Conservation (phyloP, 1,284 basidiomycete species). For the Leccinum pachyderme region DNA sequence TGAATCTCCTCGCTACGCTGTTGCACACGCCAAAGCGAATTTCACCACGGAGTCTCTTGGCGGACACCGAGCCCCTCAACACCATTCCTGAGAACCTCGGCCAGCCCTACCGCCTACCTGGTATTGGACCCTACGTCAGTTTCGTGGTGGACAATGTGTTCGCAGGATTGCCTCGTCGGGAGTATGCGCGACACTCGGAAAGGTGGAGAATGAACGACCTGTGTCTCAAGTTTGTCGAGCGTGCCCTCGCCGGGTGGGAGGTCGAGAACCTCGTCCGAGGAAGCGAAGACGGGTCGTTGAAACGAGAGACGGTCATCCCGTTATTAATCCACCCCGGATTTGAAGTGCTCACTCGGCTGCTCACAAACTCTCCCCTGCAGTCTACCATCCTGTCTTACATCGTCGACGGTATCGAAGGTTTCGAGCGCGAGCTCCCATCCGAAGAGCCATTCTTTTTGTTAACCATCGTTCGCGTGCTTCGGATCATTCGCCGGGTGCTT, state of each 20-base stretch:
- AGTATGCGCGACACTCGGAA: conserved; percentile 75
- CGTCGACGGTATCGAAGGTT: neutral
- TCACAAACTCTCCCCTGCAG: conserved; percentile 74
- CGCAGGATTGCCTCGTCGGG: conserved; percentile 63
- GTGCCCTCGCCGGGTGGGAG: conserved; percentile 76
- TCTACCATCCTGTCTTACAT: conserved; percentile 62
- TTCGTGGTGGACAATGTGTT: conserved; percentile 93
- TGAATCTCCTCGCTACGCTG: conserved; percentile 79
- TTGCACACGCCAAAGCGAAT: conserved; percentile 75
- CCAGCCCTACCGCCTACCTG: conserved; percentile 71
- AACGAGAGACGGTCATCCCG: conserved; percentile 50
- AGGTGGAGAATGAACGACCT: conserved; percentile 87
- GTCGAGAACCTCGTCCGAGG: conserved; percentile 60
- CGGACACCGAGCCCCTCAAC: conserved; percentile 60
- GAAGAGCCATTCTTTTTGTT: conserved; percentile 70
- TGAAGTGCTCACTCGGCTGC: conserved; percentile 77
- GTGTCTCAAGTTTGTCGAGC: conserved; percentile 84
- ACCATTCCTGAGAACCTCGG: conserved; percentile 79
- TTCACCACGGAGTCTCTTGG: conserved; percentile 55
- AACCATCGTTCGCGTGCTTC: conserved; percentile 78
- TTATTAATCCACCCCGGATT: conserved; percentile 84
- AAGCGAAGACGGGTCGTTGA: conserved; percentile 49
- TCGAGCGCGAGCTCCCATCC: conserved; percentile 24
- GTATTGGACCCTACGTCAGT: conserved; percentile 73
- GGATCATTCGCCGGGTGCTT: conserved; percentile 81